Base-by-base conservation (phyloP, 176 grass and related monocot genomes). In the Puccinellia tenuiflora region DNA sequence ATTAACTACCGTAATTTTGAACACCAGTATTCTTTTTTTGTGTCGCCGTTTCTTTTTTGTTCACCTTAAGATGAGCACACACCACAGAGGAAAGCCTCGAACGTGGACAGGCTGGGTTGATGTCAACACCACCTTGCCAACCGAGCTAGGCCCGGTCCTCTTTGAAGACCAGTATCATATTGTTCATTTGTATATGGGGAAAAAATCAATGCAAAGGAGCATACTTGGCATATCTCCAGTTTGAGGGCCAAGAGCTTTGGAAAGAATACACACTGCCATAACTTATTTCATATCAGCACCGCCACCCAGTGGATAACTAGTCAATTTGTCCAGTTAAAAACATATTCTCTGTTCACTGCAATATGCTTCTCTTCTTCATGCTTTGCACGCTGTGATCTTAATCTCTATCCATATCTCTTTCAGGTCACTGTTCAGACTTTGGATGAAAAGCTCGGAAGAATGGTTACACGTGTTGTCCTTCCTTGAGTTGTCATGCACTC, bases 401-500 rank as follows among this genome's bases (percentile, higher is more conserved):
- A 33, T 82, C 10, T 76, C 8, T 26, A 59, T 28, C 20, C 51
- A 1, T 62, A 15, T 80, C 3, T 48, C 42, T 73, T 22, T 73
- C 84, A 98, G 96, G 96, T 98, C 57, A 99, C 96, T 47, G 75
- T 87, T 73, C 96, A 99, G 75, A 79, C 74, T 76, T 87, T 99
- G 87, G 93, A 96, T 46, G 91, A 99, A 88, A 99, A 96, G 78
- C 93, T 99, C 71, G 96, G 96, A 71, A 92, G 93, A 80, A 90
- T 90, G 83, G 91, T 96, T 77, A 99, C 93, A 6, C 92, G 91
- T 70, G 87, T 99, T 62, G 91, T 92, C 71, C 91, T 99, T 85
- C 96, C 96, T 65, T 85, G 91, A 57, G 96, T 99, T 87, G 90
- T 99, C 75, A 99, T 99, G 96, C 91, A 96, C 70, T 93, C 96